These are phyloP conservation scores for Sphaerosporella brunnea DNA, from an alignment of 495 filamentous ascomycete genomes.

Conservation along the genomic window DNA sequence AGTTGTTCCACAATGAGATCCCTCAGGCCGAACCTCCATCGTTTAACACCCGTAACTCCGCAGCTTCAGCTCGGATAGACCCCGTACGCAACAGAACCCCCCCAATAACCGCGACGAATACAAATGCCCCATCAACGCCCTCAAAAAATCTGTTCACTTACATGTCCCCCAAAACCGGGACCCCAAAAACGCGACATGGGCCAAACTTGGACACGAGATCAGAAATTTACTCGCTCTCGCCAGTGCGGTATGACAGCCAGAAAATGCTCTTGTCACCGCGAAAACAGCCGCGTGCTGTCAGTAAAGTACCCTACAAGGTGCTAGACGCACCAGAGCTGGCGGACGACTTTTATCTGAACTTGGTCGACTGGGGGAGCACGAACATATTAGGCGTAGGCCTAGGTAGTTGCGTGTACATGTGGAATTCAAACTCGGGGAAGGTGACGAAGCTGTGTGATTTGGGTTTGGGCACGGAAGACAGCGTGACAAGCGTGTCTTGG, in stretches of 20 bases:
- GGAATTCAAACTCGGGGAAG: constrained; percentile 71
- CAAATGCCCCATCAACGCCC: constrained; percentile 73
- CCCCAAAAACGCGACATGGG: constrained; percentile 68
- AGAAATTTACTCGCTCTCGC: constrained; percentile 84
- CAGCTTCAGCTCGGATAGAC: constrained; percentile 31
- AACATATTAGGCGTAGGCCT: constrained; percentile 85
- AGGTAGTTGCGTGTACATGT: constrained; percentile 94
- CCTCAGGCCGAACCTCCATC: constrained; percentile 59
- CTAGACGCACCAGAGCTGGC: constrained; percentile 89
- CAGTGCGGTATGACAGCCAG: constrained; percentile 75
- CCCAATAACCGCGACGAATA: constrained; percentile 60
- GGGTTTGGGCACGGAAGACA: constrained; percentile 69
- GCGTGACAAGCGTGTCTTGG: constrained; percentile 91
- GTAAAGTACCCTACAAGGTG: constrained; percentile 94
- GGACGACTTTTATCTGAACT: constrained; percentile 92
- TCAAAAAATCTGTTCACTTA: constrained; percentile 96
- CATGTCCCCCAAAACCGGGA: constrained; percentile 68
- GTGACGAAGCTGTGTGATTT: constrained; percentile 89
- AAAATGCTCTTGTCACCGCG: constrained; percentile 77
- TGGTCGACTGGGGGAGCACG: constrained; percentile 95
- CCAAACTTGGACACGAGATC: constrained; percentile 72
- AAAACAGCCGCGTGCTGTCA: constrained; percentile 71
- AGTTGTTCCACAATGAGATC: constrained; percentile 76
- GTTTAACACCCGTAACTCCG: constrained; percentile 29
- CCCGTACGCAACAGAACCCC: constrained; percentile 52